Conservation (phyloP, 768 basidiomycete genomes). For the Lentinula detonsa region DNA sequence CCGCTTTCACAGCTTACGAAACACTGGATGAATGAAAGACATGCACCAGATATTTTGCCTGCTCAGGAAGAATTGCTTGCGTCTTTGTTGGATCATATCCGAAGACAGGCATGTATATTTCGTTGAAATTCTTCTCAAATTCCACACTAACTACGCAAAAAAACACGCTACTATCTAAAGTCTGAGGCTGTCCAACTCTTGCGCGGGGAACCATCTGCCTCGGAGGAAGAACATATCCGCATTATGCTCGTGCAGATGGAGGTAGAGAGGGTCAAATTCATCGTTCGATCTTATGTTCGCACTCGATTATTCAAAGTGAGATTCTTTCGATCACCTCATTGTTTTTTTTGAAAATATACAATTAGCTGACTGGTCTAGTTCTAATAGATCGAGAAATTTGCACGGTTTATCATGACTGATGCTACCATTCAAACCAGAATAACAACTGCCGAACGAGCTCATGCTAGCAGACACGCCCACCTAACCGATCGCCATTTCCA, state of each 20-base stretch:
- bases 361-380: slow-evolving; percentile 14
- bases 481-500: slow-evolving; percentile 75
- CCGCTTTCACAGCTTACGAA: slow-evolving; percentile 66
- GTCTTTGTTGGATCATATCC: slow-evolving; percentile 65
- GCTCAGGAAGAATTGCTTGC: slow-evolving; percentile 66
- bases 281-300: slow-evolving; percentile 84
- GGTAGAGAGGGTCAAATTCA: slow-evolving; percentile 89
- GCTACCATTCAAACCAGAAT: slow-evolving; percentile 71
- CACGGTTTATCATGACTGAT: slow-evolving; percentile 69
- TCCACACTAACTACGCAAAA: not conserved
- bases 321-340: slow-evolving; percentile 1
- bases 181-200: slow-evolving; percentile 73
- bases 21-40: slow-evolving; percentile 84
- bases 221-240: slow-evolving; percentile 89
- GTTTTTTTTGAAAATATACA: slow-evolving; percentile 8
- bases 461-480: slow-evolving; percentile 77
- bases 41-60: slow-evolving; percentile 74
- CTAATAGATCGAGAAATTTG: slow-evolving; percentile 79
- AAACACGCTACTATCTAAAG: slow-evolving; percentile 28
- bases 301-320: slow-evolving; percentile 81
- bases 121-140: slow-evolving; percentile 1
- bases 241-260: slow-evolving; percentile 94
- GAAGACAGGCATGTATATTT: slow-evolving; percentile 62
- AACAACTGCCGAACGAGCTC: slow-evolving; percentile 76
- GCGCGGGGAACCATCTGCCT: slow-evolving; percentile 74